Evolutionary conservation across 768 basidiomycete species (phyloP).

Genomic region (Glaciozyma martinii): DNA sequence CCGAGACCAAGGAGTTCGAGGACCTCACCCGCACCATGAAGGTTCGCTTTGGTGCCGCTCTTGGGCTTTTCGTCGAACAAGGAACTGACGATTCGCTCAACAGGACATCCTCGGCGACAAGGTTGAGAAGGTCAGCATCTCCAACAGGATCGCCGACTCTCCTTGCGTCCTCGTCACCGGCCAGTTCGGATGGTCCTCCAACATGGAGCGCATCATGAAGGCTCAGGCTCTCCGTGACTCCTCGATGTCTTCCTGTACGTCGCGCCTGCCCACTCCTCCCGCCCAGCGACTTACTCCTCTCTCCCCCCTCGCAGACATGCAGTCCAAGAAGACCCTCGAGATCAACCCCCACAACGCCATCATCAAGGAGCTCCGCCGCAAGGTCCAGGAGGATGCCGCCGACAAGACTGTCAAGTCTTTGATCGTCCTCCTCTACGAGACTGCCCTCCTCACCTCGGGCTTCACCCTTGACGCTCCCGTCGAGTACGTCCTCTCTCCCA

Average conservation of each 20-base stretch:
- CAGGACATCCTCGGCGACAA: conserved; percentile 92
- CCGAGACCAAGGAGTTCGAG: conserved; percentile 68
- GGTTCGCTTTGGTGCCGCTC: no score
- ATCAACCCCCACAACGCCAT: conserved; percentile 86
- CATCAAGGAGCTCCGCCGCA: conserved; percentile 89
- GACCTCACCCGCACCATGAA: conserved; percentile 91
- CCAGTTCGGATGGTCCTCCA: conserved; percentile 98
- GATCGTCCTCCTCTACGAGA: conserved; percentile 93
- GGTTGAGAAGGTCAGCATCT: conserved; percentile 97
- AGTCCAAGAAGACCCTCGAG: conserved; percentile 84
- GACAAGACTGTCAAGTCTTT: conserved; percentile 60
- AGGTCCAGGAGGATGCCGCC: conserved; percentile 92
- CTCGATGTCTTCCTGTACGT: conserved; percentile 75
- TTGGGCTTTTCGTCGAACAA: no score
- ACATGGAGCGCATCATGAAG: conserved; percentile 97
- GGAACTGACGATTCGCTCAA: no score
- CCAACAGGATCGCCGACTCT: conserved; percentile 82
- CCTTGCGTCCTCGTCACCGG: conserved; percentile 70
- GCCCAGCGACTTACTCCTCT: neutral
- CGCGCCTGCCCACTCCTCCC: neutral
- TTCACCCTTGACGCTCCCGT: conserved; percentile 94
- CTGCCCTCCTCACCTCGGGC: conserved; percentile 84
- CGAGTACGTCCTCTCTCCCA: conserved; percentile 58
- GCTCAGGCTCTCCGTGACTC: conserved; percentile 93
- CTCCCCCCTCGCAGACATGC: conserved; percentile 55